Percentiles rank a stretch among this genome's conserved stretches.
phyloP scores from a whole-genome alignment of 495 filamentous ascomycete species.

The Penicillium chermesinum region DNA sequence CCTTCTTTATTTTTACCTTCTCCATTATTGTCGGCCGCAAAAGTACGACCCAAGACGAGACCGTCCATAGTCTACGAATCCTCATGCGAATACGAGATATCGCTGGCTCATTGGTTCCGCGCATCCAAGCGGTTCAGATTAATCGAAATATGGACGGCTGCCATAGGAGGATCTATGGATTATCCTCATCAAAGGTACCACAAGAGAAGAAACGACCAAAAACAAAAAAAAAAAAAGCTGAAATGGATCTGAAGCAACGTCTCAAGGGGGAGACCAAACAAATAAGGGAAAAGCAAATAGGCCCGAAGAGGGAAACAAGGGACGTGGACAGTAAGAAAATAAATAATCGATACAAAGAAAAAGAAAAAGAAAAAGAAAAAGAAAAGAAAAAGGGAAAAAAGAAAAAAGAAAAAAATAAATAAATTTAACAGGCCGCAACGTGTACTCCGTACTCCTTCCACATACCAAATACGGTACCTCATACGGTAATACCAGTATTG shows the following conservation, averaged over 20 bases:
- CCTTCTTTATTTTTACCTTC: conserved; percentile 1
- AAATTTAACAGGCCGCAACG: not conserved
- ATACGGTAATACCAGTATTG: conserved; percentile 18
- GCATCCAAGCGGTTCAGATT: no score
- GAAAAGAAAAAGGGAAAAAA: not conserved
- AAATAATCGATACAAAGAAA: not conserved
- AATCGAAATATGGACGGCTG: not conserved
- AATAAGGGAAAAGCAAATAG: not conserved
- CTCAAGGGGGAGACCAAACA: not conserved
- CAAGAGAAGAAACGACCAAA: no score
- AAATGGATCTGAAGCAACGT: not conserved
- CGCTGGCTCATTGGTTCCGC: no score
- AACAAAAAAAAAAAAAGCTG: not conserved
- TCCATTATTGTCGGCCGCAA: not conserved
- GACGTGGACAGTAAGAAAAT: not conserved
- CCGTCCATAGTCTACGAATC: not conserved
- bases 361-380: not conserved
- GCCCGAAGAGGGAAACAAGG: not conserved
- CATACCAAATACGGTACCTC: not conserved
- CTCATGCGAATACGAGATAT: no score
- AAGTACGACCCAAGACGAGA: not conserved
- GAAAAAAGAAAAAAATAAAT: not conserved
- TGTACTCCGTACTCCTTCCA: not conserved
- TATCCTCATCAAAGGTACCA: not conserved
- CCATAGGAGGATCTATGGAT: not conserved